Evolutionary conservation across 2,329 filamentous ascomycete species (phyloP).

Genomic region (Talaromyces sp.): DNA sequence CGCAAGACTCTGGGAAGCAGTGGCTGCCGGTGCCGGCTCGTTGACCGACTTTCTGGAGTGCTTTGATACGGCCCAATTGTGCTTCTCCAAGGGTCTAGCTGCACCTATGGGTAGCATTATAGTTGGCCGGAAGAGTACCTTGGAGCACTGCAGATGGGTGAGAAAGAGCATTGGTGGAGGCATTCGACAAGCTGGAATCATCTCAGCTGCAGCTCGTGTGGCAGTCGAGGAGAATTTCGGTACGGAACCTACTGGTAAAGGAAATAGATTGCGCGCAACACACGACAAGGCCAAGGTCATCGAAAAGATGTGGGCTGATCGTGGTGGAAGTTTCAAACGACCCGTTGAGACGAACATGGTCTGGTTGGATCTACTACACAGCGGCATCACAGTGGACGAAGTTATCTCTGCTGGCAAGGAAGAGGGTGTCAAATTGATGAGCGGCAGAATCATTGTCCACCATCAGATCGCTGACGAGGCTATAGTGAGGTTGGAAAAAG

Average conservation of each 20-base stretch:
- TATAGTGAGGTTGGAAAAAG: slow-evolving; percentile 10
- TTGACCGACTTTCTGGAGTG: slow-evolving; percentile 16
- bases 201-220: slow-evolving; percentile 25
- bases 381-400: not conserved
- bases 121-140: slow-evolving; percentile 1
- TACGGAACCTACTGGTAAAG: slow-evolving; percentile 22
- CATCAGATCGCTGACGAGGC: slow-evolving; percentile 37
- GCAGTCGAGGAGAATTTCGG: slow-evolving; percentile 24
- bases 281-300: slow-evolving; percentile 25
- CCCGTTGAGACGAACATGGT: slow-evolving; percentile 29
- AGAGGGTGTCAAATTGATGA: slow-evolving; percentile 22
- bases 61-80: slow-evolving; percentile 16
- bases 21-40: slow-evolving; percentile 13
- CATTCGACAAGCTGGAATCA: slow-evolving; percentile 21
- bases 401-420: not conserved
- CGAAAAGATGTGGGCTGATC: slow-evolving; percentile 27
- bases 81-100: slow-evolving; percentile 17
- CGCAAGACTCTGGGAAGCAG: slow-evolving; percentile 16
- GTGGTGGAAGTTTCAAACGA: slow-evolving; percentile 51
- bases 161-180: slow-evolving; percentile 15
- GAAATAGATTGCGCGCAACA: slow-evolving; percentile 16
- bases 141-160: slow-evolving; percentile 15
- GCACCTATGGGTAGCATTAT: slow-evolving; percentile 16
- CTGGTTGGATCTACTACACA: not conserved
- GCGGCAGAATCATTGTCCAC: slow-evolving; percentile 28